Conservation (phyloP, 2,329 filamentous ascomycete genomes). For the Aspergillus glaucus region DNA sequence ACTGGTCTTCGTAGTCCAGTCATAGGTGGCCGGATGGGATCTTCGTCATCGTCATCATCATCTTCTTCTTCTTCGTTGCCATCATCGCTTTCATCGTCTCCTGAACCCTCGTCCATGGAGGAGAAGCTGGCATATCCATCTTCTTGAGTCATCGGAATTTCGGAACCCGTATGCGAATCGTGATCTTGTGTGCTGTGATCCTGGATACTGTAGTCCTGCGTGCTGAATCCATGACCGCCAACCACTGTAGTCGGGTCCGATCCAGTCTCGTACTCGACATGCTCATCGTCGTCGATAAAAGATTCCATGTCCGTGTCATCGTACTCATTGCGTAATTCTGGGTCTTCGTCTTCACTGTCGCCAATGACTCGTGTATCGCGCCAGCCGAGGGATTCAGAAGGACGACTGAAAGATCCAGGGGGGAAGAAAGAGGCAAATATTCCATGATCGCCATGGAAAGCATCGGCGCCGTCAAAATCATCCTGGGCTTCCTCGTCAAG, state of each 20-base stretch:
- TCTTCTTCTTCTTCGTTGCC: constrained; percentile 3
- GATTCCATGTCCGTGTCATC: constrained; percentile 30
- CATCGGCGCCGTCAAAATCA: constrained; percentile 25
- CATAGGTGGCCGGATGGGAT: constrained; percentile 13
- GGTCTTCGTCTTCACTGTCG: constrained; percentile 10
- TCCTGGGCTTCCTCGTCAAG: constrained; percentile 24
- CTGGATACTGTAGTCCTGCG: constrained; percentile 5
- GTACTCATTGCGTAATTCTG: constrained; percentile 19
- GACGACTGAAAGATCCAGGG: background rate
- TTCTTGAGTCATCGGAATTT: constrained; percentile 9
- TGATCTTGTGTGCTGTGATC: constrained; percentile 4
- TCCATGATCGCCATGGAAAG: constrained; percentile 13
- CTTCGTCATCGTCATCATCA: constrained; percentile 17
- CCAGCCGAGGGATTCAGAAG: background rate
- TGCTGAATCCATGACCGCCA: constrained; percentile 13
- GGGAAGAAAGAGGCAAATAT: background rate
- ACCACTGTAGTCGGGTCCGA: constrained; percentile 31
- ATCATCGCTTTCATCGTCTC: constrained; percentile 11
- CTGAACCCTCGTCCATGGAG: constrained; percentile 6
- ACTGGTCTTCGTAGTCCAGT: constrained; percentile 7
- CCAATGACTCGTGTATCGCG: background rate
- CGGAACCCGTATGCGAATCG: constrained; percentile 12
- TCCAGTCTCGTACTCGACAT: constrained; percentile 17
- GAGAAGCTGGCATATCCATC: constrained; percentile 3
- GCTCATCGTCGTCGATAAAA: constrained; percentile 29